A percentile compares a stretch with the other conserved stretches of the same genome.
Conservation (phyloP, 768 basidiomycete species). For the Lentinula sp. region DNA sequence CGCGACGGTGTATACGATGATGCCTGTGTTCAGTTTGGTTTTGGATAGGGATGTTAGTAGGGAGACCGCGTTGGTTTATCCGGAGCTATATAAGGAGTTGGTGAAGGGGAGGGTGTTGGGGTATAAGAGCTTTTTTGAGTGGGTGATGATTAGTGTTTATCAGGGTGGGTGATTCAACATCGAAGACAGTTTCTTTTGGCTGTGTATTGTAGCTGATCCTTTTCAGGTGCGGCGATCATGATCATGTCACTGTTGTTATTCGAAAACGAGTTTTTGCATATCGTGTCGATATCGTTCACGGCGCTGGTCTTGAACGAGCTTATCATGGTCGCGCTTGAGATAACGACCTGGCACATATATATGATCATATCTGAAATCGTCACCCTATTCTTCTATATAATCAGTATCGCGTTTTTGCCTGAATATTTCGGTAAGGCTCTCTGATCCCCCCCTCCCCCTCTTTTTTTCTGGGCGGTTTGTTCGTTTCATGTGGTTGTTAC, state of each 20-base stretch:
- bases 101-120: slow-evolving; percentile 96
- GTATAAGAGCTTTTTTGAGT: slow-evolving; percentile 97
- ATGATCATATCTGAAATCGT: slow-evolving; percentile 92
- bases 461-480: too few species aligned
- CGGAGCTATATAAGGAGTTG: slow-evolving; percentile 95
- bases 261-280: slow-evolving; percentile 96
- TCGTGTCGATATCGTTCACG: slow-evolving; percentile 97
- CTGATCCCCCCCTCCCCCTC: slow-evolving; percentile 2
- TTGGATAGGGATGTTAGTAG: slow-evolving; percentile 94
- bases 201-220: too few species aligned
- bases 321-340: slow-evolving; percentile 98
- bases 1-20: slow-evolving; percentile 96
- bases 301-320: slow-evolving; percentile 94
- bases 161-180: slow-evolving; percentile 55
- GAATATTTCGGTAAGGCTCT: slow-evolving; percentile 85
- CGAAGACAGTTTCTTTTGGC: too few species aligned
- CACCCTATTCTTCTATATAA: slow-evolving; percentile 82
- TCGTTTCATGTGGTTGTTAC: too few species aligned
- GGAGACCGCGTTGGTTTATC: slow-evolving; percentile 91
- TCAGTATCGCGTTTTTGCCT: slow-evolving; percentile 90
- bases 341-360: slow-evolving; percentile 96
- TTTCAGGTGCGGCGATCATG: slow-evolving; percentile 92
- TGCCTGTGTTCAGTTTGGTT: slow-evolving; percentile 95
- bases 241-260: slow-evolving; percentile 94
- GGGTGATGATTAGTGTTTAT: slow-evolving; percentile 96